Evolutionary conservation across 1,284 basidiomycete genomes (phyloP).

Genomic region (Moesziomyces sp.): DNA sequence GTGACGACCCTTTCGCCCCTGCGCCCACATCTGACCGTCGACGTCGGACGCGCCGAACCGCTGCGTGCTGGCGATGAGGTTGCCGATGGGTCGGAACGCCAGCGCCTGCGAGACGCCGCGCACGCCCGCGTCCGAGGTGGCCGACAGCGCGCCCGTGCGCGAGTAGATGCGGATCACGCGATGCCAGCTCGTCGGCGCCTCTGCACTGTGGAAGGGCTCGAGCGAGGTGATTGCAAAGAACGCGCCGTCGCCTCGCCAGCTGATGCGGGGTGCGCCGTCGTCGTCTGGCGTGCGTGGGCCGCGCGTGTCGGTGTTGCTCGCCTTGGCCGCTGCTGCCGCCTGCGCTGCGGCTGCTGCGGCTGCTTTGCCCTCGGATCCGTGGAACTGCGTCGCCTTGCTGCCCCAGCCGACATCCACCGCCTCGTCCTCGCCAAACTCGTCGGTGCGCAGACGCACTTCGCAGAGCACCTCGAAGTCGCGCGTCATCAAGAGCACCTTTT

Average conservation of each 20-base stretch:
- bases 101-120: conserved; percentile 82
- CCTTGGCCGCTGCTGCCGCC: conserved; percentile 68
- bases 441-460: conserved; percentile 78
- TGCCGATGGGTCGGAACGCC: conserved; percentile 90
- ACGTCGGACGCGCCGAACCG: conserved; percentile 78
- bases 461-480: conserved; percentile 86
- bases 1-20: conserved; percentile 72
- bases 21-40: conserved; percentile 64
- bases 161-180: conserved; percentile 74
- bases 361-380: conserved; percentile 91
- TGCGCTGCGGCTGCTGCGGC: conserved; percentile 75
- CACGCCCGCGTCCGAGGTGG: conserved; percentile 81
- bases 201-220: conserved; percentile 63
- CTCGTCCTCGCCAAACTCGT: conserved; percentile 87
- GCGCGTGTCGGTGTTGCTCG: conserved; percentile 45
- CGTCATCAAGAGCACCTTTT: conserved; percentile 88
- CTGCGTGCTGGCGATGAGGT: conserved; percentile 82
- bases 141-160: conserved; percentile 80
- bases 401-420: conserved; percentile 98
- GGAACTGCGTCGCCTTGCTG: conserved; percentile 95
- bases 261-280: conserved; percentile 78
- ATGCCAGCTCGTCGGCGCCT: conserved; percentile 70
- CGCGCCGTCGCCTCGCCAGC: conserved; percentile 91
- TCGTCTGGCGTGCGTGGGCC: conserved; percentile 74
- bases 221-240: conserved; percentile 87